Evolutionary conservation across 169 alveolate species (phyloP).

Genomic region (Eimeria falciformis): DNA sequence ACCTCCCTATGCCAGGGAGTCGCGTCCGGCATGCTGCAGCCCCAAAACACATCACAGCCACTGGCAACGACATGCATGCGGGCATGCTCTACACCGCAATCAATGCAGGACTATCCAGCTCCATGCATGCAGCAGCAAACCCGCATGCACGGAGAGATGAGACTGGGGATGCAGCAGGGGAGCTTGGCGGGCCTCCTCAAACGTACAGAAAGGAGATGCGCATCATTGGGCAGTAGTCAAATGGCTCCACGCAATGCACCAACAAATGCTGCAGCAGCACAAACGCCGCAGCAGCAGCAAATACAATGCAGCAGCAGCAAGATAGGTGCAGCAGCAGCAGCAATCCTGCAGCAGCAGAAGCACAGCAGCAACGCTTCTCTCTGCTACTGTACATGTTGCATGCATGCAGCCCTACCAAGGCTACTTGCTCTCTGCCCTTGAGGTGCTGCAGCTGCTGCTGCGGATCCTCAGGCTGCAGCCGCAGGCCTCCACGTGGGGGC

Average conservation of each 20-base stretch:
- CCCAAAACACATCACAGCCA: neutral
- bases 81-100: no score
- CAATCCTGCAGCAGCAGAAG: slow-evolving; percentile 23
- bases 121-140: neutral
- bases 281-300: slow-evolving; percentile 26
- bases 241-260: slow-evolving; percentile 64
- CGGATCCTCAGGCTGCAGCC: slow-evolving; percentile 51
- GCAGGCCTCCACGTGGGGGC: slow-evolving; percentile 45
- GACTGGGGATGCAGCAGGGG: no score
- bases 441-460: slow-evolving; percentile 58
- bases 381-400: neutral
- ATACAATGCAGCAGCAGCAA: neutral
- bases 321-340: slow-evolving; percentile 6
- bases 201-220: slow-evolving; percentile 65
- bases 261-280: neutral
- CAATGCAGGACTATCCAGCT: neutral
- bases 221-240: slow-evolving; percentile 66
- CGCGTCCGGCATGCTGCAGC: slow-evolving; percentile 66
- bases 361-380: neutral
- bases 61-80: no score
- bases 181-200: no score
- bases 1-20: slow-evolving; percentile 60
- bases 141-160: neutral
- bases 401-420: neutral
- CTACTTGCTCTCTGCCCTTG: slow-evolving; percentile 62